Base-by-base conservation (phyloP, 2,329 filamentous ascomycete genomes). In the Colletotrichum plurivorum region DNA sequence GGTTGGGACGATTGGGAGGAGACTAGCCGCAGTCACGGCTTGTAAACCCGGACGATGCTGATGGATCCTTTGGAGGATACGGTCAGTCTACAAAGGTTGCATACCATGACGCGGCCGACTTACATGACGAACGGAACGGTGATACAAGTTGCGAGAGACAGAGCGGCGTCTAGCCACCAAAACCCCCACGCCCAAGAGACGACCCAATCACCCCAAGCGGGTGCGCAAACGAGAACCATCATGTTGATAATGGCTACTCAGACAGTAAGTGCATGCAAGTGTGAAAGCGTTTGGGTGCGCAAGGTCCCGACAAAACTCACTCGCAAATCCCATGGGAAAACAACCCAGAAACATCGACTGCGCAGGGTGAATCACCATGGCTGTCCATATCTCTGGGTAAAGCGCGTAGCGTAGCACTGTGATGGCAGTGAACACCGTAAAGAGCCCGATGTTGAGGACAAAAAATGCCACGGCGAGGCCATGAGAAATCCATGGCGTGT, bases 321-420 rank as follows among this genome's bases (percentile, higher is more conserved):
- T 93, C 0, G 89, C 88, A 67, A 93, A 85, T 0, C 85, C 90
- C 89, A 93, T 93, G 0, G 90, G 90, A 39, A 92, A 85, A 0
- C 89, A 91, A 0, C 88, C 91, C 4, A 94, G 79, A 72, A 93
- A 94, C 61, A 94, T 82, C 1, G 88, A 90, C 74, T 94, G 89
- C 1, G 85, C 86, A 0, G 89, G 90, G 75, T 94, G 89, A 2
- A 82, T 80, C 43, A 93, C 85, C 90, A 94, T 92, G 16, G 86
- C 87, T 0, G 67, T 75, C 86, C 90, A 93, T 36, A 93, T 89
- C 67, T 87, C 84, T 0, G 90, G 91, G 73, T 92, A 93, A 1
- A 93, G 73, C 0, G 81, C 80, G 73, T 93, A 94, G 5, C 92
- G 85, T 3, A 91, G 75, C 2, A 88, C 64, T 1, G 87, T 90